Conservation (phyloP, 2,329 filamentous ascomycete genomes). For the Penicillium sp. region DNA sequence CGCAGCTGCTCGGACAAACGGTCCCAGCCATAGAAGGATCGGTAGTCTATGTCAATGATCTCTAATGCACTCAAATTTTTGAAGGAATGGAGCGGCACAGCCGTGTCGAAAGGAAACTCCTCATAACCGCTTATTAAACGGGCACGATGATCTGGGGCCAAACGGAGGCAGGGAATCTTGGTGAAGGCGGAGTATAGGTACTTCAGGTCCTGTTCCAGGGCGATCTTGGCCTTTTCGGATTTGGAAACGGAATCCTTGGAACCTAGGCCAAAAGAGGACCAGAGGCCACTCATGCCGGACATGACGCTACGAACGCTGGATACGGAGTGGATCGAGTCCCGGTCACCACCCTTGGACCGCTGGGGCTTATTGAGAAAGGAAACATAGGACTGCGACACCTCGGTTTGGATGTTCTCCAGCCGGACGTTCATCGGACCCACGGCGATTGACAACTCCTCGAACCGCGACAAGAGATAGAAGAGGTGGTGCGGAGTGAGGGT, state of each 20-base stretch:
- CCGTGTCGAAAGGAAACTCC: conserved; percentile 96
- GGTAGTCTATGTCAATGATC: conserved; percentile 90
- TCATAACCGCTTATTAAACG: conserved; percentile 88
- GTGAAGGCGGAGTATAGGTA: conserved; percentile 98
- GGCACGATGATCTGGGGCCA: conserved; percentile 89
- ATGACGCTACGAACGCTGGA: conserved; percentile 96
- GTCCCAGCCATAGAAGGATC: conserved; percentile 97
- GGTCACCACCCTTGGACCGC: conserved; percentile 68
- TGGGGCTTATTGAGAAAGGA: conserved; percentile 86
- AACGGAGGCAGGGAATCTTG: conserved; percentile 85
- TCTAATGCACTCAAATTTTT: conserved; percentile 94
- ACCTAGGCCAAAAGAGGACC: conserved; percentile 79
- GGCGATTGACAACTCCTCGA: conserved; percentile 83
- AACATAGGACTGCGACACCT: conserved; percentile 80
- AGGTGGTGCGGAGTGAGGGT: conserved; percentile 93
- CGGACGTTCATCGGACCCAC: conserved; percentile 96
- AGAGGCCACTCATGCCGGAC: conserved; percentile 91
- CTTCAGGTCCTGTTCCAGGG: conserved; percentile 78
- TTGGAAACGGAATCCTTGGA: conserved; percentile 73
- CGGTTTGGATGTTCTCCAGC: conserved; percentile 87
- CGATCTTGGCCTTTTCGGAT: conserved; percentile 82
- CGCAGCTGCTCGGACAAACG: conserved; percentile 84
- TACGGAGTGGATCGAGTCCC: conserved; percentile 87
- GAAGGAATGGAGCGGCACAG: conserved; percentile 92
- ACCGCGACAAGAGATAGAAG: conserved; percentile 90